A percentile compares a stretch with the other conserved stretches of the same genome.
phyloP scores from a whole-genome alignment of 371 early-diverging fungal genomes.

The Fennellomyces sp. region DNA sequence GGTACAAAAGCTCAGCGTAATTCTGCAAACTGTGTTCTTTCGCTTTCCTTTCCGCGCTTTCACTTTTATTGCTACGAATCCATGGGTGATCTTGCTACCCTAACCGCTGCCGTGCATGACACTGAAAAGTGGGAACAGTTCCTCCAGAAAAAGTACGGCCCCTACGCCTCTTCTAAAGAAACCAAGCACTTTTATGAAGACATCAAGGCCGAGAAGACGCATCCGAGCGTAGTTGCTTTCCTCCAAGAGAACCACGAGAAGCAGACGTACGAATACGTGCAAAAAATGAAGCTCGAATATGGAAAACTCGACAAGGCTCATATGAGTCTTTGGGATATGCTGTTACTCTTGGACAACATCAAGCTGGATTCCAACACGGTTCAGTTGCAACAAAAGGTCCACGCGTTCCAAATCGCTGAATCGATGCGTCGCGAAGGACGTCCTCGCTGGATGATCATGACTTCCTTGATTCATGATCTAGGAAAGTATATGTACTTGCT shows the following conservation, averaged over 20 bases:
- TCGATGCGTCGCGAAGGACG: conserved; percentile 53
- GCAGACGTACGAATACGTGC: conserved; percentile 43
- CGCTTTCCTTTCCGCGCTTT: background rate
- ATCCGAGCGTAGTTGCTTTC: conserved; percentile 28
- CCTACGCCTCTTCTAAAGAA: conserved; percentile 21
- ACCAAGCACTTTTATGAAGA: conserved; percentile 32
- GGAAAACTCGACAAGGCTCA: conserved; percentile 25
- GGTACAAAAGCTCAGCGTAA: too few relatives aligned
- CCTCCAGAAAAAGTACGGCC: conserved; percentile 30
- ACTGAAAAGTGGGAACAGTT: conserved; percentile 38
- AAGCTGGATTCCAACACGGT: conserved; percentile 41
- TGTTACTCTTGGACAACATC: conserved; percentile 52
- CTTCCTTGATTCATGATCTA: conserved; percentile 62
- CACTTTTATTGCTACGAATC: background rate
- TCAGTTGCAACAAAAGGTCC: conserved; percentile 51
- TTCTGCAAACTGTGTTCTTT: too few relatives aligned
- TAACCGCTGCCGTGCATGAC: conserved; percentile 21
- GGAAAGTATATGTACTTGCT: conserved; percentile 57
- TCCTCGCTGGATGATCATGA: conserved; percentile 59
- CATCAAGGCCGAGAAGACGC: conserved; percentile 22
- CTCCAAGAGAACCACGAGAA: conserved; percentile 47
- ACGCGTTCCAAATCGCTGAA: conserved; percentile 64
- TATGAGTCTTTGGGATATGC: conserved; percentile 60
- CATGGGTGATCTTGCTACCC: conserved; percentile 13
- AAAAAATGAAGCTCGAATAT: conserved; percentile 32